These are phyloP conservation scores for Lactarius pseudohatsudake DNA, from an alignment of 768 basidiomycete genomes.

Conservation along the genomic window DNA sequence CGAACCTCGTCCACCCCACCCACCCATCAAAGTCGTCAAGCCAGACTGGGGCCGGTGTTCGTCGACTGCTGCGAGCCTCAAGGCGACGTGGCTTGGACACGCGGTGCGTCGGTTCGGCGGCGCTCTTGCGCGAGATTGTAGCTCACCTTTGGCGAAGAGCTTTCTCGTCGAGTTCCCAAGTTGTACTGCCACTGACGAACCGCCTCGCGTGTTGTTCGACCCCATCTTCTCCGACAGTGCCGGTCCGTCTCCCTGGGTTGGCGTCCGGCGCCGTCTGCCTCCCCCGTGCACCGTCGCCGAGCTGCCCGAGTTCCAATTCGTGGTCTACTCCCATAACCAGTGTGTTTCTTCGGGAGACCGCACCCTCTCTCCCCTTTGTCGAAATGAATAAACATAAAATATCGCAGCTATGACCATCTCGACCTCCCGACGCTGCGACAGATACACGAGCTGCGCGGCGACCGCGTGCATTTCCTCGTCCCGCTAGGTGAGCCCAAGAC, in stretches of 20 bases:
- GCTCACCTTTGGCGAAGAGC: slow-evolving; percentile 27
- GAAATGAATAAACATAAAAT: neutral
- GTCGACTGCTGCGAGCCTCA: slow-evolving; percentile 18
- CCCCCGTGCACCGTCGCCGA: slow-evolving; percentile 41
- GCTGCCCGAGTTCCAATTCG: slow-evolving; percentile 41
- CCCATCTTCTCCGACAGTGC: slow-evolving; percentile 43
- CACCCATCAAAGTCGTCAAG: slow-evolving; percentile 32
- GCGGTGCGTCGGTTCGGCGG: slow-evolving; percentile 33
- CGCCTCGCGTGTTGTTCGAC: slow-evolving; percentile 41
- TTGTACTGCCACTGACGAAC: slow-evolving; percentile 20
- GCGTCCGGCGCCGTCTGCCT: slow-evolving; percentile 36
- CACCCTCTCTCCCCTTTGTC: too few species aligned
- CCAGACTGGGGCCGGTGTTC: slow-evolving; percentile 31
- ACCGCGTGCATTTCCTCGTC: slow-evolving; percentile 37
- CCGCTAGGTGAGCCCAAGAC: slow-evolving; percentile 37
- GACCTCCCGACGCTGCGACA: slow-evolving; percentile 39
- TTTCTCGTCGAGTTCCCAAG: slow-evolving; percentile 35
- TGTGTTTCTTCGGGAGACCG: slow-evolving; percentile 29
- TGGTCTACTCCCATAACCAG: slow-evolving; percentile 47
- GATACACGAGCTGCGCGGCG: slow-evolving; percentile 31
- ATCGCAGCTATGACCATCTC: slow-evolving; percentile 44
- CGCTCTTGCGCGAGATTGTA: neutral
- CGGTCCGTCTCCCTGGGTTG: slow-evolving; percentile 34
- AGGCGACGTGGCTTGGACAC: slow-evolving; percentile 42
- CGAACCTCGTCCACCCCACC: slow-evolving; percentile 18